Conservation (phyloP, 345 rosid genomes). For the Eucalyptus victrix region DNA sequence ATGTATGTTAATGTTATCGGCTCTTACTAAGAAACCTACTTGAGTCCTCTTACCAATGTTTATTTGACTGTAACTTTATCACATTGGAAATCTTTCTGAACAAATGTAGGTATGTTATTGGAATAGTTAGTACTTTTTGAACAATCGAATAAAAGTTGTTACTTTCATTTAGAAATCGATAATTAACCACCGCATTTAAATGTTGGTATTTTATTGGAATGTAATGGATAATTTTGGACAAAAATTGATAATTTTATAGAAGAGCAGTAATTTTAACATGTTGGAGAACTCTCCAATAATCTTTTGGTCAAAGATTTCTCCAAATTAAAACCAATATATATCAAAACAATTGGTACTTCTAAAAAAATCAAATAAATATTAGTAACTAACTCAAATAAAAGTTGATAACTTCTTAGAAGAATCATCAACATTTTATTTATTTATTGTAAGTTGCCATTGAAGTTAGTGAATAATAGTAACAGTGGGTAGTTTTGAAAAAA, state of each 20-base stretch:
- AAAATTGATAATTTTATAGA: too few relatives aligned
- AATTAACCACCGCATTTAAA: neutral
- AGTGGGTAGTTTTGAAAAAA: too few relatives aligned
- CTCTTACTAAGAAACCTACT: neutral
- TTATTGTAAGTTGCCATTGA: neutral
- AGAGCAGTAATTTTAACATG: neutral
- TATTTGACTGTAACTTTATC: neutral
- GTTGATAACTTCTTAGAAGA: neutral
- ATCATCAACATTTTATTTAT: too few relatives aligned
- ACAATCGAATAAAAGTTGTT: neutral
- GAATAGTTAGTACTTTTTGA: neutral
- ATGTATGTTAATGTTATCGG: neutral
- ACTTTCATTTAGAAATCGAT: too few relatives aligned
- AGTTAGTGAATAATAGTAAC: neutral
- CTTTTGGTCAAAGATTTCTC: neutral
- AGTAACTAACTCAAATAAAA: neutral
- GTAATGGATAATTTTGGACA: neutral
- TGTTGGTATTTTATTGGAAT: neutral
- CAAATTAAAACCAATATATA: neutral
- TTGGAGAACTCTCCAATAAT: neutral
- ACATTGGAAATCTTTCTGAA: neutral
- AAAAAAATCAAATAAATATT: neutral
- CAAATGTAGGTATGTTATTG: neutral
- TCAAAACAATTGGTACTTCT: neutral
- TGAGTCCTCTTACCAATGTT: neutral